Evolutionary conservation across 177 flowering plant species (phyloP).

Genomic region (Vitis hybrid): DNA sequence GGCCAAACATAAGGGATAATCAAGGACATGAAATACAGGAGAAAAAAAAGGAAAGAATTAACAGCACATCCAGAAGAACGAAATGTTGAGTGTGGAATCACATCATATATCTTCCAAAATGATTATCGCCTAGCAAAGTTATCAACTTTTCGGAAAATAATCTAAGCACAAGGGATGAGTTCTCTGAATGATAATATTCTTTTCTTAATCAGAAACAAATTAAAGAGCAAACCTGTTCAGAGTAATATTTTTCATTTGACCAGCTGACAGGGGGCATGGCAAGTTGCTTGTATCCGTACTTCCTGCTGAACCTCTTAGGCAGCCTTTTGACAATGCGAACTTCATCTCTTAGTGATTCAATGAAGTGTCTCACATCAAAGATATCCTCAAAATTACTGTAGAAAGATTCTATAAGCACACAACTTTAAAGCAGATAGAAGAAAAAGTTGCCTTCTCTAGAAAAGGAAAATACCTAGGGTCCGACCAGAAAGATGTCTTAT

Average conservation of each 20-base stretch:
- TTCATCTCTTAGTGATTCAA: constrained; percentile 92
- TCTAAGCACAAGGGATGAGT: no score
- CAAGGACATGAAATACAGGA: no score
- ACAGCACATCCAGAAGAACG: no score
- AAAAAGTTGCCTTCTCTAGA: neutral
- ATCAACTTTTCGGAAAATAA: no score
- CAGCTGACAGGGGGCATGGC: constrained; percentile 98
- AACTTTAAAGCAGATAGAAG: neutral
- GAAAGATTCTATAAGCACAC: neutral
- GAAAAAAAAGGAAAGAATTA: no score
- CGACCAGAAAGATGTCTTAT: constrained; percentile 93
- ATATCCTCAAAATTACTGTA: constrained; percentile 93
- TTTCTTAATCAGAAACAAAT: neutral
- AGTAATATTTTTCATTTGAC: constrained; percentile 88
- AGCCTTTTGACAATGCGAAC: constrained; percentile 76
- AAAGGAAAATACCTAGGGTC: constrained; percentile 69
- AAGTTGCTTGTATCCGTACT: constrained; percentile 47
- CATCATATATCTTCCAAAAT: no score
- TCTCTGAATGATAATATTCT: neutral
- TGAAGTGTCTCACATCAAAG: constrained; percentile 84
- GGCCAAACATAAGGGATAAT: no score
- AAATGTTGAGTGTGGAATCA: no score
- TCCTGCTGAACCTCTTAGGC: constrained; percentile 62
- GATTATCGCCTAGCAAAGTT: no score
- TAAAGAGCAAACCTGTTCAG: constrained; percentile 64